Base-by-base conservation (phyloP, 2,329 filamentous ascomycete genomes). In the Aspergillus pseudonomiae region DNA sequence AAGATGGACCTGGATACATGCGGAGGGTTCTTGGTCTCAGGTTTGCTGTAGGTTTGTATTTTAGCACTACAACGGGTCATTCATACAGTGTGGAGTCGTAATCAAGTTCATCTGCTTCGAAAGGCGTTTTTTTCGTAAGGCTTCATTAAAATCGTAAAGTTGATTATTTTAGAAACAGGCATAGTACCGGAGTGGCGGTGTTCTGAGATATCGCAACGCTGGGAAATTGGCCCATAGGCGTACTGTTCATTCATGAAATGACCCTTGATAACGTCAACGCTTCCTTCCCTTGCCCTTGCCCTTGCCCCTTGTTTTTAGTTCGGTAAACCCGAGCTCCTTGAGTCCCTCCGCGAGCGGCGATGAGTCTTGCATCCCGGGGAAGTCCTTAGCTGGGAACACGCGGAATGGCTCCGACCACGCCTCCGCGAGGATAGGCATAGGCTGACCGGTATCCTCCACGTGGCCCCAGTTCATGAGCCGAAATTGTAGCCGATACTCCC, bases 401-500 rank as follows among this genome's bases (percentile, higher is more conserved):
- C 74, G 74, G 59, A 81, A 81, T 3, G 75, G 72, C 12, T 81
- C 71, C 9, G 78, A 80, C 74, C 78, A 79, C 4, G 72, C 72
- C 62, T 79, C 77, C 1, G 77, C 74, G 45, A 80, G 70, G 28
- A 80, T 75, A 14, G 76, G 77, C 70, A 77, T 73, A 1, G 74
- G 72, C 57, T 74, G 70, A 3, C 74, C 76, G 12, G 74, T 76
- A 63, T 75, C 76, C 56, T 74, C 74, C 9, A 74, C 70, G 19
- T 65, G 63, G 41, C 75, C 74, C 76, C 75, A 74, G 63, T 81
- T 78, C 76, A 83, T 80, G 26, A 83, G 75, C 12, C 74, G 75
- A 66, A 83, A 83, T 41, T 80, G 77, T 1, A 83, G 70, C 7
- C 78, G 77, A 65, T 83, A 83, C 4, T 77, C 60, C 0, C 81